These are phyloP conservation scores for Dujonia santamariae DNA, from an alignment of 1,139 yeast species.

Conservation along the genomic window DNA sequence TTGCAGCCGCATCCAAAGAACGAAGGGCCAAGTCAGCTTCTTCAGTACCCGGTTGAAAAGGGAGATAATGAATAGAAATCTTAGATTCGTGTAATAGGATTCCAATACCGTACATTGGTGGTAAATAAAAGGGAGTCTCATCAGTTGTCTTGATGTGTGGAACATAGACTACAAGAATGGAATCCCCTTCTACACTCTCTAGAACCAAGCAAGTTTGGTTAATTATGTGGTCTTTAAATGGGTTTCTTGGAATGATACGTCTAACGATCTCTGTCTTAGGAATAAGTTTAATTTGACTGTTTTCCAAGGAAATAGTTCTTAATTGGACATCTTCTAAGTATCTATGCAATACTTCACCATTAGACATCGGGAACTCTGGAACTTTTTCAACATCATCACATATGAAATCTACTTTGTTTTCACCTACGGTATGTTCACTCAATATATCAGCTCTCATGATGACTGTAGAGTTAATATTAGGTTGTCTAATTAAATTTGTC, in stretches of 20 bases:
- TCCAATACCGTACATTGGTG: conserved; percentile 81
- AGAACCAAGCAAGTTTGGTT: conserved; percentile 77
- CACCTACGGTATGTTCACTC: conserved; percentile 44
- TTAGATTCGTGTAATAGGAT: conserved; percentile 49
- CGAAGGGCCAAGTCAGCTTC: conserved; percentile 23
- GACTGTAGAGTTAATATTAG: conserved; percentile 90
- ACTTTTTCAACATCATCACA: conserved; percentile 28
- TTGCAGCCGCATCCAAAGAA: conserved; percentile 42
- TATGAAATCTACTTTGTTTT: conserved; percentile 20
- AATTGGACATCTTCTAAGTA: conserved; percentile 57
- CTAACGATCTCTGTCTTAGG: conserved; percentile 61
- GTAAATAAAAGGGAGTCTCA: conserved; percentile 83
- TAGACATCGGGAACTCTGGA: conserved; percentile 17
- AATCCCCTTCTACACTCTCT: conserved; percentile 6
- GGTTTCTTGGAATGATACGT: conserved; percentile 84
- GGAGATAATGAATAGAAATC: conserved; percentile 81
- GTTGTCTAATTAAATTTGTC: conserved; percentile 77
- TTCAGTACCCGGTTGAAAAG: conserved; percentile 42
- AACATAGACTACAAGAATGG: conserved; percentile 60
- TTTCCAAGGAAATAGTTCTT: conserved; percentile 40
- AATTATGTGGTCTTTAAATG: conserved; percentile 75
- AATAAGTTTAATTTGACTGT: conserved; percentile 24
- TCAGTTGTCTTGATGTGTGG: conserved; percentile 66
- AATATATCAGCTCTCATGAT: conserved; percentile 85
- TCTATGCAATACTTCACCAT: conserved; percentile 29